Conservation (phyloP, 2,329 filamentous ascomycete species). For the Hymenoscyphus repandus region DNA sequence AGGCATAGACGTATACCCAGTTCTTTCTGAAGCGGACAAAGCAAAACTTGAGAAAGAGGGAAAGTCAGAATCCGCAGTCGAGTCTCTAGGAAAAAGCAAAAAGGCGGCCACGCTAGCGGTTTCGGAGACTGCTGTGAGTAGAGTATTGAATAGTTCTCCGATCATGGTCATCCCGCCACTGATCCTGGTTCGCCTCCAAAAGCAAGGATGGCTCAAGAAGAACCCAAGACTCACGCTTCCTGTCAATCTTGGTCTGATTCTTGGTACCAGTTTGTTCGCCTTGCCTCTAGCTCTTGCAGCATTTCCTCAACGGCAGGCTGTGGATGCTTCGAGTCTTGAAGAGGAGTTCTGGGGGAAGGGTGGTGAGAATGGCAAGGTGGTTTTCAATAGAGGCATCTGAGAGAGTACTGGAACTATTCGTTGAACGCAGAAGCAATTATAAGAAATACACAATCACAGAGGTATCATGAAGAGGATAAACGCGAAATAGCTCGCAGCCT, state of each 20-base stretch:
- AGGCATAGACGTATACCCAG: conserved; percentile 89
- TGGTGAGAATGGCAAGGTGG: conserved; percentile 76
- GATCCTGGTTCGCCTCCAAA: conserved; percentile 77
- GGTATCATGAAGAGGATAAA: too few relatives aligned
- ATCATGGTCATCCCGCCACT: conserved; percentile 96
- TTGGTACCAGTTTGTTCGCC: conserved; percentile 81
- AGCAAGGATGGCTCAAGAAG: conserved; percentile 72
- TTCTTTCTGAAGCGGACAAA: conserved; percentile 67
- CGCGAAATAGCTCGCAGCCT: too few relatives aligned
- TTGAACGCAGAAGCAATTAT: too few relatives aligned
- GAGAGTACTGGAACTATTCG: not conserved
- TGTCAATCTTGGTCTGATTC: conserved; percentile 81
- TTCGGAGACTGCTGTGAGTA: conserved; percentile 83
- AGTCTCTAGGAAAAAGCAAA: conserved; percentile 77
- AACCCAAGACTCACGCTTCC: conserved; percentile 74
- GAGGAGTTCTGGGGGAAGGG: conserved; percentile 79
- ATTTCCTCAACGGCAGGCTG: conserved; percentile 86
- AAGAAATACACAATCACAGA: too few relatives aligned
- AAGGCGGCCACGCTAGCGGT: conserved; percentile 87
- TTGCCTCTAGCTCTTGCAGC: conserved; percentile 84
- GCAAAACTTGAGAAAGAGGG: conserved; percentile 49
- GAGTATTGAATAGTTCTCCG: conserved; percentile 88
- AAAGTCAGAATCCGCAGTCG: conserved; percentile 57
- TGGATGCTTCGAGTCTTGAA: conserved; percentile 72
- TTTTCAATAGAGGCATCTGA: conserved; percentile 92